Base-by-base conservation (phyloP, 2,329 filamentous ascomycete genomes). In the Nothophaeocryptopus gaeumannii region DNA sequence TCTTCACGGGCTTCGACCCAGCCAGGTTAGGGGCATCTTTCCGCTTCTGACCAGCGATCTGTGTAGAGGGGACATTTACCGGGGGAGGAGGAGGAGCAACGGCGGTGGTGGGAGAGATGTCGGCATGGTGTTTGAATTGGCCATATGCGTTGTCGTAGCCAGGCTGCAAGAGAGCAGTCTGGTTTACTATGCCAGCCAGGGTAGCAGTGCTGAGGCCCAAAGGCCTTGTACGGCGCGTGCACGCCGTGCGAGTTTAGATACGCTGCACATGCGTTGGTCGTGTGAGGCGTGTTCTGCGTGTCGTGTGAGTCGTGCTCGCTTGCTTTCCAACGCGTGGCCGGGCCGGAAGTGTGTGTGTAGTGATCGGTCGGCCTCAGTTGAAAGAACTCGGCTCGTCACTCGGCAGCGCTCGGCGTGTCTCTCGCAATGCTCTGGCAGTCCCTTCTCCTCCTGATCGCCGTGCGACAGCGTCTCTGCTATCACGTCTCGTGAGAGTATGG, bases 101-200 rank as follows among this genome's bases (percentile, higher is more conserved):
- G 26, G 51, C 50, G 41, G 50, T 47, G 44, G 47, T 48, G 45
- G 55, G 55, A 20, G 56, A 59, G 13, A 53, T 50, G 20, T 37
- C 33, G 37, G 41, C 33, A 39, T 48, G 37, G 37, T 48, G 33
- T 33, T 39, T 41, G 51, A 51, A 55, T 44, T 51, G 54, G 42
- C 53, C 54, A 56, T 65, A 61, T 11, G 52, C 30, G 16, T 91
- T 83, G 68, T 96, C 89, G 69, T 96, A 96, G 62, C 82, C 89
- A 55, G 88, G 79, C 41, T 48, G 46, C 46, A 48, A 39, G 32
- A 42, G 32, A 34, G 46, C 88, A 63, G 84, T 70, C 62, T 90
- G 87, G 58, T 65, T 58, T 33, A 54, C 58, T 26, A 63, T 60
- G 36, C 62, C 55, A 56, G 67, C 68, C 67, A 69, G 59, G 54